phyloP scores from a whole-genome alignment of 495 filamentous ascomycete species.

The Neurospora pannonica region DNA sequence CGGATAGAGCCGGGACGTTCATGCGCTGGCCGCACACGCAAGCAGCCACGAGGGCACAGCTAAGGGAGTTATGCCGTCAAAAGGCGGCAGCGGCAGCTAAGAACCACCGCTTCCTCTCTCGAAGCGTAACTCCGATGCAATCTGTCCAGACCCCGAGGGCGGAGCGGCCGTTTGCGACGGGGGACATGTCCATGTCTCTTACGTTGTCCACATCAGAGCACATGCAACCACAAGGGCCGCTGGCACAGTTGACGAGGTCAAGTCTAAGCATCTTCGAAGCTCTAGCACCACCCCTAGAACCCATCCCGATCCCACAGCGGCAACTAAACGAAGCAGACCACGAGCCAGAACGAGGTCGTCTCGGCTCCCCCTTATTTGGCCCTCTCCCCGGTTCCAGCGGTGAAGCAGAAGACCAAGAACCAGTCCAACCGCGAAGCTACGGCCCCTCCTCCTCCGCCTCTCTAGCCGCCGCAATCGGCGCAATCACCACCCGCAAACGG shows the following conservation, averaged over 20 bases:
- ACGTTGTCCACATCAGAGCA: slow-evolving; percentile 53
- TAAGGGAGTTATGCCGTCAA: slow-evolving; percentile 74
- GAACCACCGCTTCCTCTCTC: slow-evolving; percentile 45
- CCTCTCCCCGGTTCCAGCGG: not conserved
- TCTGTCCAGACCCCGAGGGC: slow-evolving; percentile 3
- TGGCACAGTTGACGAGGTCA: slow-evolving; percentile 49
- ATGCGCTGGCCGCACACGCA: slow-evolving; percentile 75
- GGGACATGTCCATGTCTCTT: slow-evolving; percentile 80
- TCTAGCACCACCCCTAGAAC: slow-evolving; percentile 4
- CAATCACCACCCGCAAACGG: slow-evolving; percentile 24
- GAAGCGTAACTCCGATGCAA: slow-evolving; percentile 52
- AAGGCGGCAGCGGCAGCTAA: slow-evolving; percentile 66
- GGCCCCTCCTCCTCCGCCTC: slow-evolving; percentile 40
- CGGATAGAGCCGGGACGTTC: slow-evolving; percentile 29
- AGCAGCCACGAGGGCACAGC: slow-evolving; percentile 64
- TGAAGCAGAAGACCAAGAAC: not conserved
- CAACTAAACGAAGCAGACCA: not conserved
- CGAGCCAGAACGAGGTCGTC: slow-evolving; percentile 27
- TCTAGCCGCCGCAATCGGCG: slow-evolving; percentile 26
- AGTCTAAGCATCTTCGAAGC: slow-evolving; percentile 14
- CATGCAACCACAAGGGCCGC: slow-evolving; percentile 63
- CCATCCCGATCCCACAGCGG: not conserved
- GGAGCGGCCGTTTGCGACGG: slow-evolving; percentile 42
- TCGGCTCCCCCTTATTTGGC: slow-evolving; percentile 53
- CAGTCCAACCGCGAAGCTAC: slow-evolving; percentile 29